A percentile compares a stretch with the other conserved stretches of the same genome.
Evolutionary conservation across 306 rosid genomes (phyloP).

Genomic region (Quercus alba): DNA sequence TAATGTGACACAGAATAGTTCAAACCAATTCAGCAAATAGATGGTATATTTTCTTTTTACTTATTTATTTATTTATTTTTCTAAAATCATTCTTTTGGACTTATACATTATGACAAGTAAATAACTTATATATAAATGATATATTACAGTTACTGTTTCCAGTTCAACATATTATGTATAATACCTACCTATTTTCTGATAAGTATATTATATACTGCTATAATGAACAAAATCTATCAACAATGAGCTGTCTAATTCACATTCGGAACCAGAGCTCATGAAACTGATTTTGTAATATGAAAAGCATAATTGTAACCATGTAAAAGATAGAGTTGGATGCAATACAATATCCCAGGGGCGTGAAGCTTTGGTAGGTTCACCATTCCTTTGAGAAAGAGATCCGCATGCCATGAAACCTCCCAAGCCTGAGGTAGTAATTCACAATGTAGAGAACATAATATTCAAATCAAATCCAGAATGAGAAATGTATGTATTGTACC

Average conservation of each 20-base stretch:
- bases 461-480: constrained; percentile 10
- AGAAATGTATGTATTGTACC: constrained; percentile 32
- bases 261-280: not conserved
- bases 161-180: too few relatives aligned
- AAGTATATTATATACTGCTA: too few relatives aligned
- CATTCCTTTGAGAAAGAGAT: constrained; percentile 81
- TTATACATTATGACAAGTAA: not conserved
- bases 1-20: not conserved
- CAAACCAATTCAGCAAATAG: not conserved
- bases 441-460: constrained; percentile 2
- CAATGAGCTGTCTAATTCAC: not conserved
- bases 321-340: constrained; percentile 1
- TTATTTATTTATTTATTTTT: too few relatives aligned
- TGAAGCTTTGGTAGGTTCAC: constrained; percentile 88
- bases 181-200: too few relatives aligned
- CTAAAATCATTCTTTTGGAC: not conserved
- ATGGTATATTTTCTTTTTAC: not conserved
- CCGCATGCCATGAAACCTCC: constrained; percentile 96
- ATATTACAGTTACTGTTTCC: too few relatives aligned
- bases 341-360: constrained; percentile 95
- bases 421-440: constrained; percentile 55
- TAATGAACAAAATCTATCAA: not conserved
- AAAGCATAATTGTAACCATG: not conserved
- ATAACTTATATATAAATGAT: too few relatives aligned
- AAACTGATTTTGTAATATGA: not conserved